Evolutionary conservation across 1,284 basidiomycete species (phyloP), one percentile per base, ranked within the genome.

Genomic region (Peniophora sp.): DNA sequence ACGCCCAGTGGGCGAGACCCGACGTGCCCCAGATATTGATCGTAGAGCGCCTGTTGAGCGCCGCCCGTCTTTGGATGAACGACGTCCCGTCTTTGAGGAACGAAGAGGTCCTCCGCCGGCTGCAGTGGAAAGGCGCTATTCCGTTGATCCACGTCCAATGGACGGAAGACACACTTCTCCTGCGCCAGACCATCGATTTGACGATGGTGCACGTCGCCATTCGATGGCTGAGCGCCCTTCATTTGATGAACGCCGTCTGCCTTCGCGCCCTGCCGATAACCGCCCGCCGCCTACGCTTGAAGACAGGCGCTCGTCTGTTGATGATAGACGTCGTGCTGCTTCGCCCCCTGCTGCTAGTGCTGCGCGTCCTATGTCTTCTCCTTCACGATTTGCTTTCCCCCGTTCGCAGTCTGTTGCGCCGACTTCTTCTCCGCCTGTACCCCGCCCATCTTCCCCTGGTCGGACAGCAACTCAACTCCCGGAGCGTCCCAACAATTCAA

Each of bases 401-500:
- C 46, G 47, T 20, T 41, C 52, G 6, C 27, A 12, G 27, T 32
- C 27, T 32, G 12, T 32, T 5, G 27, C 12, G 27, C 27, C 27
- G 12, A 25, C 23, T 17, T 16, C 19, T 51, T 14, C 45, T 47
- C 22, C 23, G 32, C 38, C 11, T 25, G 45, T 27, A n/a, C n/a
- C n/a, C 50, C 23, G 47, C 35, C 11, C 47, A 53, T 34, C 60
- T 55, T 6, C 57, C 54, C 38, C 56, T 19, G 54, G 55, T 43
- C 59, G n/a, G n/a, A n/a, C 57, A 19, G 51, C 58, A 16, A 49
- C 55, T 25, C 50, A 57, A 2, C 54, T 63, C 22, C 51, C 65
- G 12, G 65, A 66, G 53, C 66, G 64, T 16, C 56, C 64, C 22
- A 12, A 32, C 12, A 32, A 5, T 32, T 32, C 27, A 5, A 56